These are phyloP conservation scores for Agrocybe pediades DNA, from an alignment of 768 basidiomycete species.

Conservation along the genomic window DNA sequence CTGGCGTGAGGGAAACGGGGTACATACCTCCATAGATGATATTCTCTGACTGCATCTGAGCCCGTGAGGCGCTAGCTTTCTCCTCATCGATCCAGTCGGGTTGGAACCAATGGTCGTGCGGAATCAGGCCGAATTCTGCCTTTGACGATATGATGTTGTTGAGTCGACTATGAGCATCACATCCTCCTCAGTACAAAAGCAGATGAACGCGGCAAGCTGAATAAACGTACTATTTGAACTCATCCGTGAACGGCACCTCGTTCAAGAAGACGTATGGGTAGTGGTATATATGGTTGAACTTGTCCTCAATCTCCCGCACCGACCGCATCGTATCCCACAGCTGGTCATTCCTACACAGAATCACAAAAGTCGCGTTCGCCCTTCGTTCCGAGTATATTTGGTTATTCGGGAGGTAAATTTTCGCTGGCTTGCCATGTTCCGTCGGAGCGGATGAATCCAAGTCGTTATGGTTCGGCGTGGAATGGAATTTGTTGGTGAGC, in stretches of 20 bases:
- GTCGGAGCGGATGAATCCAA: background rate
- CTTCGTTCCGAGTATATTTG: slow-evolving; percentile 10
- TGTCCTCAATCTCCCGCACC: slow-evolving; percentile 75
- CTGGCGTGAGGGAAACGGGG: background rate
- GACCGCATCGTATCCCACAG: slow-evolving; percentile 58
- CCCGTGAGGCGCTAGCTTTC: slow-evolving; percentile 55
- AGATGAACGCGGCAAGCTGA: background rate
- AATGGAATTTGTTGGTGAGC: slow-evolving; percentile 18
- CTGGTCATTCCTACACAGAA: slow-evolving; percentile 69
- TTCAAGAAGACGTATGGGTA: slow-evolving; percentile 94
- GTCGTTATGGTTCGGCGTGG: background rate
- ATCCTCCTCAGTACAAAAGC: background rate
- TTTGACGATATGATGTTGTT: slow-evolving; percentile 27
- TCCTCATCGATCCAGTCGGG: slow-evolving; percentile 78
- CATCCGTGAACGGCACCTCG: slow-evolving; percentile 75
- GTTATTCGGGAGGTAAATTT: background rate
- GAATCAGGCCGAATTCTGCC: slow-evolving; percentile 64
- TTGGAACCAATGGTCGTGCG: slow-evolving; percentile 72
- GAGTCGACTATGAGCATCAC: slow-evolving; percentile 17
- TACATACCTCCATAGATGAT: slow-evolving; percentile 45
- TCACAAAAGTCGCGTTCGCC: slow-evolving; percentile 43
- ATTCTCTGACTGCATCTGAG: slow-evolving; percentile 57
- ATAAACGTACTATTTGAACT: slow-evolving; percentile 64
- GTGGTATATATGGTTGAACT: slow-evolving; percentile 75
- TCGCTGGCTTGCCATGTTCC: too few species aligned